These are phyloP conservation scores for Phytophthora cryptogea DNA, from an alignment of 352 stramenopile genomes.

Conservation along the genomic window DNA sequence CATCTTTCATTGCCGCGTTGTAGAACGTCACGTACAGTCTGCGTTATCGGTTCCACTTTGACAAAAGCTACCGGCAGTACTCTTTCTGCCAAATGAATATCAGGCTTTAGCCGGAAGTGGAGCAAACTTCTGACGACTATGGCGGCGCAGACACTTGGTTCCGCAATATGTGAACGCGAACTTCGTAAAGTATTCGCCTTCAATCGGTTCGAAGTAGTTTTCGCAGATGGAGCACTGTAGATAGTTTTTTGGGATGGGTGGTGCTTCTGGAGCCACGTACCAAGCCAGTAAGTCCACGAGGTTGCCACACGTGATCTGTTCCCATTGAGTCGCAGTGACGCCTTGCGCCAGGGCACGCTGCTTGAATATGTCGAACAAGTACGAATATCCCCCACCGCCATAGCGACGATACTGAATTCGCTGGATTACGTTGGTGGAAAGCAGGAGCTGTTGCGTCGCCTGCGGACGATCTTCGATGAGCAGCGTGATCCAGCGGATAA, in stretches of 20 bases:
- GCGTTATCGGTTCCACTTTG: background rate
- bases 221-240: slow-evolving; percentile 77
- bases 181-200: slow-evolving; percentile 89
- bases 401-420: slow-evolving; percentile 74
- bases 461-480: slow-evolving; percentile 13
- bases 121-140: slow-evolving; percentile 63
- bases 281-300: slow-evolving; percentile 57
- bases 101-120: slow-evolving; percentile 12
- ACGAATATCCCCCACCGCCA: slow-evolving; percentile 69
- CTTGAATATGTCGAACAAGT: slow-evolving; percentile 61
- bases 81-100: background rate
- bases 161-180: slow-evolving; percentile 83
- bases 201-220: slow-evolving; percentile 79
- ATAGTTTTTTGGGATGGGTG: slow-evolving; percentile 71
- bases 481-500: slow-evolving; percentile 42
- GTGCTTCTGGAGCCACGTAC: slow-evolving; percentile 61
- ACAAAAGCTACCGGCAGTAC: background rate
- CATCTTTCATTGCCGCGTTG: too few relatives aligned
- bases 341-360: slow-evolving; percentile 35
- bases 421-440: slow-evolving; percentile 72
- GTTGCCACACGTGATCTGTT: slow-evolving; percentile 48
- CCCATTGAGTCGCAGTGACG: slow-evolving; percentile 46
- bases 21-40: background rate
- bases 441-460: slow-evolving; percentile 37
- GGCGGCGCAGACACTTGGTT: slow-evolving; percentile 81